A percentile compares a stretch with the other conserved stretches of the same genome.
Evolutionary conservation across 805 yeast species (phyloP).

Genomic region (Ogataea nakhonphanomensis): DNA sequence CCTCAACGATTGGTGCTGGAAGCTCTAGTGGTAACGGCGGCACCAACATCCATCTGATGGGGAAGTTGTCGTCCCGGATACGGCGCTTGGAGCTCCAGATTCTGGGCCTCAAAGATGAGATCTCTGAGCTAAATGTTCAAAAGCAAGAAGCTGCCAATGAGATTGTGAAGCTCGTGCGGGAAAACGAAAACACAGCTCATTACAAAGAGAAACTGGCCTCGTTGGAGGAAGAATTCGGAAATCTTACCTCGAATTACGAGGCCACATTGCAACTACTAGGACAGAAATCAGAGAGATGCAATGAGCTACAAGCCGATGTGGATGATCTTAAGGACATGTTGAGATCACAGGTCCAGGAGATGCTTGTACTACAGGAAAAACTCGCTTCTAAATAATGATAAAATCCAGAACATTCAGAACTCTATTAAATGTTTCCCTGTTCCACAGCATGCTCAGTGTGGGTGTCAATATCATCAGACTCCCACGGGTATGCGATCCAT

Average conservation of each 20-base stretch:
- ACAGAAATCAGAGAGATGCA: slow-evolving; percentile 81
- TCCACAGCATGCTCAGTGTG: slow-evolving; percentile 63
- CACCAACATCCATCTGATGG: slow-evolving; percentile 56
- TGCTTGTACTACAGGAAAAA: slow-evolving; percentile 59
- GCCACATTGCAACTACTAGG: slow-evolving; percentile 72
- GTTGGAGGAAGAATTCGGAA: slow-evolving; percentile 18
- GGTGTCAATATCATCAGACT: slow-evolving; percentile 72
- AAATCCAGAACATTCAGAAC: neutral
- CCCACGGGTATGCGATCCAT: slow-evolving; percentile 94
- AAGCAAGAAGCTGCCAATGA: slow-evolving; percentile 69
- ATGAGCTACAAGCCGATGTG: slow-evolving; percentile 85
- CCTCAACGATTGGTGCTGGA: slow-evolving; percentile 24
- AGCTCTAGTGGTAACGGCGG: slow-evolving; percentile 16
- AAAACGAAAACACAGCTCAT: slow-evolving; percentile 43
- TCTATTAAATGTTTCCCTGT: slow-evolving; percentile 55
- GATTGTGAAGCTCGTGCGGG: slow-evolving; percentile 54
- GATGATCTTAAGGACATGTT: slow-evolving; percentile 83
- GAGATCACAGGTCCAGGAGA: slow-evolving; percentile 79
- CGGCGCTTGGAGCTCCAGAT: slow-evolving; percentile 80
- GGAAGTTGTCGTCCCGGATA: slow-evolving; percentile 72
- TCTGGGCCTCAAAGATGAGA: slow-evolving; percentile 59
- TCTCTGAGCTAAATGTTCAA: slow-evolving; percentile 48
- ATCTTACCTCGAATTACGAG: slow-evolving; percentile 25
- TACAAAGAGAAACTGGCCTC: slow-evolving; percentile 28
- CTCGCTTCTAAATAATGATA: slow-evolving; percentile 8